Evolutionary conservation across 2,329 filamentous ascomycete species (phyloP), one percentile per base, ranked within the genome.

Genomic region (Cucurbitaria berberidis): DNA sequence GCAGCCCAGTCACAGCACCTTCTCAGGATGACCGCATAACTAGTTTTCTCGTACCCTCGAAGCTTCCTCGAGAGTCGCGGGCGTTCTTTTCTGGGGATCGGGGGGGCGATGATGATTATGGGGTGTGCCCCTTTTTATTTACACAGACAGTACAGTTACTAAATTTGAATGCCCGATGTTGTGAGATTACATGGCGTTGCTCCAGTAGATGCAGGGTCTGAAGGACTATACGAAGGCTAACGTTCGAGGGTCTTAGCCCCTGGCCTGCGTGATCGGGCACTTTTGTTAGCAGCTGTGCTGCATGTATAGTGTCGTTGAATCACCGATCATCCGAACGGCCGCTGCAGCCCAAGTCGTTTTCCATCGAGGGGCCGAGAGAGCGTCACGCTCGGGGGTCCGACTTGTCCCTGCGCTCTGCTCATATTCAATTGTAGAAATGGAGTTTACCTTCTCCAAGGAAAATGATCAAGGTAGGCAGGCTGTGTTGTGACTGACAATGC

Each of bases 11-110:
- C 52, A 53, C 42, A 40, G 22, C 29, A 48, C 22, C 27, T n/a
- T n/a, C n/a, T 26, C 36, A 29, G 22, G 47, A 57, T 59, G 55
- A 58, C 60, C 41, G 54, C 60, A 59, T 50, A 55, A 57, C 38
- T 55, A 53, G 40, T 22, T 22, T 53, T 53, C 32, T 48, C 34
- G 44, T 60, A 36, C 30, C 11, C 49, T 58, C 22, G 32, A 45
- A 47, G 44, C 32, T 46, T 50, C 32, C 5, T 15, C 15, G 36
- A 15, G 8, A 29, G 10, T 21, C 13, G 13, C n/a, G n/a, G n/a
- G n/a, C n/a, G n/a, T n/a, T n/a, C n/a, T n/a, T n/a, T n/a, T n/a
- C n/a, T n/a, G n/a, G n/a, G n/a, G n/a, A n/a, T n/a, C n/a, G n/a
- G n/a, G n/a, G n/a, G n/a, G n/a, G n/a, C n/a, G n/a, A n/a, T n/a